Evolutionary conservation across 2,329 filamentous ascomycete genomes (phyloP), one percentile per base, ranked within the genome.

Genomic region (Colletotrichum cuscutae): DNA sequence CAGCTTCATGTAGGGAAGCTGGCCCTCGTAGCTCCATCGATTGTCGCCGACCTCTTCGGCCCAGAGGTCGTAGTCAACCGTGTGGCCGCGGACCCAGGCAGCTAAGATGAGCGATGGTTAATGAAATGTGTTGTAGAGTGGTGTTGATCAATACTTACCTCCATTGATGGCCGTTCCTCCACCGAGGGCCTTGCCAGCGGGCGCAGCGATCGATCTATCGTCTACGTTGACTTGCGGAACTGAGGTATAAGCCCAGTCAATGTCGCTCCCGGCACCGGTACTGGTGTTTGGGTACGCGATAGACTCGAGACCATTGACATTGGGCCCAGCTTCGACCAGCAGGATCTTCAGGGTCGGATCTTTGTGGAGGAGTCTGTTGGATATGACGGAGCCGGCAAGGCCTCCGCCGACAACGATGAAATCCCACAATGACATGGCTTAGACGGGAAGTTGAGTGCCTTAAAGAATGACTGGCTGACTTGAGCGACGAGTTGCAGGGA

Each of bases 31-130:
- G 71, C 82, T 83, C 81, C 87, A 90, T 3, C 80, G 77, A 1
- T 81, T 46, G 65, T 89, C 86, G 1, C 63, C 52, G 28, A 80
- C 74, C 22, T 77, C 30, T 13, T 77, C 54, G 12, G 77, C 67
- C 87, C 86, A 88, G 52, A 82, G 78, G 22, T 88, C 81, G 72
- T 84, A 89, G 73, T 88, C 86, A 4, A 78, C 77, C 1, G 79
- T 77, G 22, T 82, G 80, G 1, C 86, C 86, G 35, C 86, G 84
- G 28, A 83, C 83, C 80, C 86, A 86, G 5, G 78, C 81, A 12
- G 22, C 78, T 73, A 7, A 8, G 2, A 42, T n/a, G n/a, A n/a
- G n/a, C n/a, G n/a, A n/a, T n/a, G n/a, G n/a, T n/a, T n/a, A n/a
- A n/a, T n/a, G n/a, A n/a, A n/a, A n/a, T n/a, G n/a, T n/a, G n/a